phyloP scores from a whole-genome alignment of 2,329 filamentous ascomycete species.

The Pyrenophora teres region DNA sequence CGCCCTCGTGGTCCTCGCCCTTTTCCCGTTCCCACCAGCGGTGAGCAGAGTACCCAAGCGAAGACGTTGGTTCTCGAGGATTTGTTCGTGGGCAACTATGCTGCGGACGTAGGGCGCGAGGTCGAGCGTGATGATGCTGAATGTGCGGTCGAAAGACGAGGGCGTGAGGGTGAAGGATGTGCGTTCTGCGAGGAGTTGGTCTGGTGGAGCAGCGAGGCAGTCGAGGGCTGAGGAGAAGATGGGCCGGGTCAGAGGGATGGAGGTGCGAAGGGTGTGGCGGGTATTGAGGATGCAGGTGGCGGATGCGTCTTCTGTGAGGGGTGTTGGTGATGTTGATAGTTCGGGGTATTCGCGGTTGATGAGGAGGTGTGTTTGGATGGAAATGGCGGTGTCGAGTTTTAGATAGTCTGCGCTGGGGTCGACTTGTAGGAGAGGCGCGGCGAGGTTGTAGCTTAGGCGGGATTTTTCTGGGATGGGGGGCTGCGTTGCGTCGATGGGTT shows the following conservation, averaged over 20 bases:
- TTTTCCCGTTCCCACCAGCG: slow-evolving; percentile 61
- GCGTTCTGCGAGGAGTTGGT: slow-evolving; percentile 34
- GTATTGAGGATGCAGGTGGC: slow-evolving; percentile 39
- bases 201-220: slow-evolving; percentile 51
- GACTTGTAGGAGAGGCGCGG: slow-evolving; percentile 59
- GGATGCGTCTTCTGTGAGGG: slow-evolving; percentile 22
- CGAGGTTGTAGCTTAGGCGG: slow-evolving; percentile 60
- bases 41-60: slow-evolving; percentile 66
- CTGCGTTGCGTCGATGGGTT: slow-evolving; percentile 65
- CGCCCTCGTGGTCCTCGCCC: slow-evolving; percentile 72
- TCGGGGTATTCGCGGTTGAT: slow-evolving; percentile 21
- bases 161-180: slow-evolving; percentile 60
- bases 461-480: slow-evolving; percentile 62
- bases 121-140: slow-evolving; percentile 70
- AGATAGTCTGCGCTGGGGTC: slow-evolving; percentile 54
- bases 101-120: slow-evolving; percentile 87
- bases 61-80: slow-evolving; percentile 69
- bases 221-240: slow-evolving; percentile 58
- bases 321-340: not conserved
- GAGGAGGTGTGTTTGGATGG: slow-evolving; percentile 34
- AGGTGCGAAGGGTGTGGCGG: slow-evolving; percentile 21
- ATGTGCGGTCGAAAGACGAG: slow-evolving; percentile 76
- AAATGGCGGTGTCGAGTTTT: slow-evolving; percentile 43
- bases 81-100: slow-evolving; percentile 78
- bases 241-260: slow-evolving; percentile 36